Conservation (phyloP, 139 green algal species). For the Medakamo hakoo region DNA sequence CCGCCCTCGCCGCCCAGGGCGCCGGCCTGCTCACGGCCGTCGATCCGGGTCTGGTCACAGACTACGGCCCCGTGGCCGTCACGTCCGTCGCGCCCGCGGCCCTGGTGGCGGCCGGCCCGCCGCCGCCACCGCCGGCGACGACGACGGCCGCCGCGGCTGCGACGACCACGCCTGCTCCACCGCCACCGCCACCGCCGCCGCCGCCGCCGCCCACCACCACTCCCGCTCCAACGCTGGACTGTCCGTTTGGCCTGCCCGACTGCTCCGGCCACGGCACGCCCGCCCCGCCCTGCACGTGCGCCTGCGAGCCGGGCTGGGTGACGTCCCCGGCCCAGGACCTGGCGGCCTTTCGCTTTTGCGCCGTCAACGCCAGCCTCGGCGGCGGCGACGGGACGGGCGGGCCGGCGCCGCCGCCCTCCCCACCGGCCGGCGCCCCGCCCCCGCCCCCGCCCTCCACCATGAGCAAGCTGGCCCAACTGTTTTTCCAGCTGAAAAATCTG, state of each 20-base stretch:
- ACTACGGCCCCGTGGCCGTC: neutral
- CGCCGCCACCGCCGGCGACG: no score
- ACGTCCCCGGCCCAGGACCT: neutral
- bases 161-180: neutral
- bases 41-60: neutral
- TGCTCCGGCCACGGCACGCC: neutral
- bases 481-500: neutral
- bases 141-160: neutral
- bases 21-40: neutral
- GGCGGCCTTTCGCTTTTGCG: neutral
- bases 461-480: neutral
- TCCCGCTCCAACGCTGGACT: neutral
- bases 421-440: no score
- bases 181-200: neutral
- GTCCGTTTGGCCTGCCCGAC: neutral
- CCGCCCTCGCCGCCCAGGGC: neutral
- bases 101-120: neutral
- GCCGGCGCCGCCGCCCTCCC: neutral
- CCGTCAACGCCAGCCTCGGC: neutral
- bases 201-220: neutral
- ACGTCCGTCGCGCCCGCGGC: neutral
- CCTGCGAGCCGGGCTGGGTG: neutral
- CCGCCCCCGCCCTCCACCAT: neutral
- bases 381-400: no score
- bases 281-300: neutral